Conservation (phyloP, 2,329 filamentous ascomycete genomes). For the Aspergillus neotritici region DNA sequence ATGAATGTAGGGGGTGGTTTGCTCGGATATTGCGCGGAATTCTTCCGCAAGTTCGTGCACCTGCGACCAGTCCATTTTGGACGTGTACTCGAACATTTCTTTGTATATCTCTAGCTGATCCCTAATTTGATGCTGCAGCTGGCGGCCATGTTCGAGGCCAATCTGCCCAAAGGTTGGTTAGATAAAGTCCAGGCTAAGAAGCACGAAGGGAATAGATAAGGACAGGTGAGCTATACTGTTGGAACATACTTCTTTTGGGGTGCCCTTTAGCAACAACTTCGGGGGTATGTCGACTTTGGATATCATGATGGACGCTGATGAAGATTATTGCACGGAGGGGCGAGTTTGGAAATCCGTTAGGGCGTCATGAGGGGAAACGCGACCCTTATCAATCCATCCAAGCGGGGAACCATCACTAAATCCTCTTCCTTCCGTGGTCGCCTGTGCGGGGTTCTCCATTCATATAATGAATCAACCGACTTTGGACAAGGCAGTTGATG, state of each 20-base stretch:
- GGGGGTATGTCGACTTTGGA: conserved; percentile 13
- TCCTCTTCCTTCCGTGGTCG: no score
- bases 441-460: no score
- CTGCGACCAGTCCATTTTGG: conserved; percentile 42
- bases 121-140: conserved; percentile 36
- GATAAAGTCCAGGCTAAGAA: background rate
- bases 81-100: conserved; percentile 43
- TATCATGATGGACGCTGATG: conserved; percentile 43
- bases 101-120: conserved; percentile 46
- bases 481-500: no score
- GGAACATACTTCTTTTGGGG: conserved; percentile 21
- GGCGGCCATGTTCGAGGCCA: conserved; percentile 43
- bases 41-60: conserved; percentile 43
- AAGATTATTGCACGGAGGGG: background rate
- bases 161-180: conserved; percentile 34
- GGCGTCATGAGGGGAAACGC: no score
- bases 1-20: conserved; percentile 33
- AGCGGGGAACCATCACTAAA: no score
- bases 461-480: no score
- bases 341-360: no score
- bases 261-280: conserved; percentile 21
- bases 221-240: no score
- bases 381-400: no score
- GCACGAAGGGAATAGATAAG: background rate
- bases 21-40: conserved; percentile 44